Evolutionary conservation across 2,329 filamentous ascomycete genomes (phyloP), one percentile per base, ranked within the genome.

Genomic region (Penicillium polonicum): DNA sequence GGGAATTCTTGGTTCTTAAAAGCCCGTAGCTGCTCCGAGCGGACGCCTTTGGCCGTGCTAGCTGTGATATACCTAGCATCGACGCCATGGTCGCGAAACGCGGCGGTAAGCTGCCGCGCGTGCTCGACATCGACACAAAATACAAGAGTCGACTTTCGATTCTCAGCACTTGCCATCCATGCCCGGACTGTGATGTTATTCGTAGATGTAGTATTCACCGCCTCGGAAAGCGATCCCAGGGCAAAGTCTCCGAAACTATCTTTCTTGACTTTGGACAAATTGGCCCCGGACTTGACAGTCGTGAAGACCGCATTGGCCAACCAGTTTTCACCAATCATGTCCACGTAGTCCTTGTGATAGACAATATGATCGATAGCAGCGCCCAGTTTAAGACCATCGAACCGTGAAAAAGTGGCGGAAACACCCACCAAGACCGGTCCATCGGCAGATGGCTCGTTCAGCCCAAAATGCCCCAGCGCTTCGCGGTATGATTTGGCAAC

Each of bases 71-170:
- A 94, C 43, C 87, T 84, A 7, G 94, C 93, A 71, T 97, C 90
- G 52, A 95, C 80, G 2, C 92, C 92, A 67, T 89, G 81, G 21
- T 83, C 78, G 5, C 91, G 87, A 71, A 97, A 99, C 15, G 83
- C 85, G 9, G 83, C 79, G 0, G 91, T 93, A 61, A 99, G 78
- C 41, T 84, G 85, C 1, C 81, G 78, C 9, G 97, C 89, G 73
- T 99, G 94, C 15, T 83, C 84, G 19, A 97, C 79, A 71, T 99
- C 92, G 12, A 97, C 93, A 68, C 94, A 97, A 72, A 99, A 99
- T 0, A 93, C 90, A 21, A 99, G 79, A 0, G 94, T 97, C 0
- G 93, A 96, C 68, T 89, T 89, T 41, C 93, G 83, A 13, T 79
- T 83, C 5, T 77, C 68, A 0, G 91, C 91, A 70, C 90, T 92